Conservation (phyloP, 2,329 filamentous ascomycete genomes). For the Aspergillus neotritici region DNA sequence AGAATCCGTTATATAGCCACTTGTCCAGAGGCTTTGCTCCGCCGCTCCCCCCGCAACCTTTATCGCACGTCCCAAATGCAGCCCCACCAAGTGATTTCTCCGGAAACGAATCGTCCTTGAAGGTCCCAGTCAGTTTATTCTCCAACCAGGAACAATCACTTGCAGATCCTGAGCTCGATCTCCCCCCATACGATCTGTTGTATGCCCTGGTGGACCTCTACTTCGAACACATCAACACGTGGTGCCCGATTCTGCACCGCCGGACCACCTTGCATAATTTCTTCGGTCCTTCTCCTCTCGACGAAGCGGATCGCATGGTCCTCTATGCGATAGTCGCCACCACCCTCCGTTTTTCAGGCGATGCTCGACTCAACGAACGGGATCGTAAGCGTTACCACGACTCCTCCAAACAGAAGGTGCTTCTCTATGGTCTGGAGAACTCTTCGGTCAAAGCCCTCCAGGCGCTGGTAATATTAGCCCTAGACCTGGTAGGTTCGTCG, state of each 20-base stretch:
- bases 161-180: slow-evolving; percentile 55
- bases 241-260: slow-evolving; percentile 86
- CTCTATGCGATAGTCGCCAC: slow-evolving; percentile 86
- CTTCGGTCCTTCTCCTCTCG: slow-evolving; percentile 69
- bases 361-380: slow-evolving; percentile 66
- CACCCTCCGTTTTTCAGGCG: slow-evolving; percentile 75
- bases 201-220: slow-evolving; percentile 70
- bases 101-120: slow-evolving; percentile 47
- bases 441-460: slow-evolving; percentile 84
- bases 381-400: slow-evolving; percentile 70
- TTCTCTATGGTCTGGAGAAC: slow-evolving; percentile 83
- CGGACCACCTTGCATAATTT: slow-evolving; percentile 74
- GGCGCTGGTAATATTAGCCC: slow-evolving; percentile 76
- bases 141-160: slow-evolving; percentile 45
- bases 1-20: slow-evolving; percentile 20
- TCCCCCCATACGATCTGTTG: slow-evolving; percentile 68
- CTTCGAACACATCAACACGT: slow-evolving; percentile 74
- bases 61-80: slow-evolving; percentile 21
- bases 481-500: slow-evolving; percentile 78
- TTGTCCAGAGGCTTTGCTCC: slow-evolving; percentile 19
- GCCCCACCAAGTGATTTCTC: slow-evolving; percentile 33
- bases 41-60: slow-evolving; percentile 9
- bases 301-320: slow-evolving; percentile 75
- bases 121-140: slow-evolving; percentile 55
- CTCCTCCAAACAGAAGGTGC: slow-evolving; percentile 75